Evolutionary conservation across 257 asterid species (phyloP), one percentile per base, ranked within the genome.

Genomic region (Handroanthus guayacan): DNA sequence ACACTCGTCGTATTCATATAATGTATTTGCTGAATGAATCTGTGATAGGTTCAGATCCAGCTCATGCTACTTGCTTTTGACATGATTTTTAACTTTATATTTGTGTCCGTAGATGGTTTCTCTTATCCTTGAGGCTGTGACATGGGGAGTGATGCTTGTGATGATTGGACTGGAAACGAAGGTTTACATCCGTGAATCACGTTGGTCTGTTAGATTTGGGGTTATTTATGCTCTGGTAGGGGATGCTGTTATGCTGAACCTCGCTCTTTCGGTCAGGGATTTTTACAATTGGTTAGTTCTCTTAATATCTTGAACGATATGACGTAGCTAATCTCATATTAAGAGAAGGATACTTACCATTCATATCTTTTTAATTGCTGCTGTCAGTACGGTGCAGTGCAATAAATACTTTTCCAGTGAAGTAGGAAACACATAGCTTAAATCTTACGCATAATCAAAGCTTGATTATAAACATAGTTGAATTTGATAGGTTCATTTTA

Each of bases 181-280:
- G 83, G 74, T 89, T 64, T 95, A 93, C 85, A 78, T 95, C 73
- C 77, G 83, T 18, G 99, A 95, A 82, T 81, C 87, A 2, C 91
- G 99, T 47, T 95, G 99, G 99, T 77, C 81, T 78, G 91, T 93
- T 78, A 86, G 98, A 79, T 93, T 90, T 78, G 99, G 91, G 41
- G 86, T 95, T 79, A 58, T 92, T 57, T 95, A 92, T 87, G 83
- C 86, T 72, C 80, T 95, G 82, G 92, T 95, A 1, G 98, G 96
- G 81, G 94, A 95, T 68, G 86, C 88, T 63, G 97, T 91, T 80
- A 86, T 91, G 92, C 77, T 89, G 84, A 91, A 84, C 78, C 93
- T 91, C 45, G 84, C 81, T 75, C 83, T 88, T 47, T 63, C 91
- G 61, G 93, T 88, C 74, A 80, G 75, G 85, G 93, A 91, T 10